These are phyloP conservation scores for Russula vinacea DNA, from an alignment of 768 basidiomycete species.

Conservation along the genomic window DNA sequence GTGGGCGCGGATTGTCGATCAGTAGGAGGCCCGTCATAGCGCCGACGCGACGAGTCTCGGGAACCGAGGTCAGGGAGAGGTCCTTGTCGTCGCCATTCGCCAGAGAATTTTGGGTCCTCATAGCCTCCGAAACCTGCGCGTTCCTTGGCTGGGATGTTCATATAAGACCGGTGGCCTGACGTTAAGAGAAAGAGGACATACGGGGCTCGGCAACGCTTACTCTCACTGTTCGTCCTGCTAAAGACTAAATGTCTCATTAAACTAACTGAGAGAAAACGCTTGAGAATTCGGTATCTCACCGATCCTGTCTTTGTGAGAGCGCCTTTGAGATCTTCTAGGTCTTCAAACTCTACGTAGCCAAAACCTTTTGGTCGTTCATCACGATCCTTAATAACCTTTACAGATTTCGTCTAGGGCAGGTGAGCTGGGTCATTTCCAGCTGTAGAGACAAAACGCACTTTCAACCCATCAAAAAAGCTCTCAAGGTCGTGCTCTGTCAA, in stretches of 20 bases:
- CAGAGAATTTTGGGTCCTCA: conserved; percentile 76
- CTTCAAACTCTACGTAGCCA: conserved; percentile 95
- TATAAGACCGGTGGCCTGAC: conserved; percentile 3
- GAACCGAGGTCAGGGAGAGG: conserved; percentile 71
- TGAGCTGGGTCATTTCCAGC: background rate
- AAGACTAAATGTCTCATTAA: conserved; percentile 41
- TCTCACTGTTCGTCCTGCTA: conserved; percentile 78
- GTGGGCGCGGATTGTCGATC: conserved; percentile 44
- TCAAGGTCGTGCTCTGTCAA: conserved; percentile 79
- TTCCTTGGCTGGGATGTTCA: conserved; percentile 64
- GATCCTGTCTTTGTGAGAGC: conserved; percentile 69
- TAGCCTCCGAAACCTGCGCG: conserved; percentile 53
- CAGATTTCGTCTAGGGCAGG: conserved; percentile 60
- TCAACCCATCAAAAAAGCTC: conserved; percentile 66
- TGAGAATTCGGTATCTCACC: conserved; percentile 44
- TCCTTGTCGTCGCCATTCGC: conserved; percentile 82
- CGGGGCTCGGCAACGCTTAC: conserved; percentile 96
- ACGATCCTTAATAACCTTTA: conserved; percentile 90
- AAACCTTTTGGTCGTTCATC: conserved; percentile 98
- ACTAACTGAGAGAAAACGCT: background rate
- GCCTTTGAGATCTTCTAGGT: conserved; percentile 79
- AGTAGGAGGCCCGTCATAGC: conserved; percentile 53
- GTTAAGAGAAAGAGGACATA: conserved; percentile 44
- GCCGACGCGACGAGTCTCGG: conserved; percentile 62
- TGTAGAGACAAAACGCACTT: conserved; percentile 42